Evolutionary conservation across 257 asterid genomes (phyloP).

Genomic region (Catharanthus roseus): DNA sequence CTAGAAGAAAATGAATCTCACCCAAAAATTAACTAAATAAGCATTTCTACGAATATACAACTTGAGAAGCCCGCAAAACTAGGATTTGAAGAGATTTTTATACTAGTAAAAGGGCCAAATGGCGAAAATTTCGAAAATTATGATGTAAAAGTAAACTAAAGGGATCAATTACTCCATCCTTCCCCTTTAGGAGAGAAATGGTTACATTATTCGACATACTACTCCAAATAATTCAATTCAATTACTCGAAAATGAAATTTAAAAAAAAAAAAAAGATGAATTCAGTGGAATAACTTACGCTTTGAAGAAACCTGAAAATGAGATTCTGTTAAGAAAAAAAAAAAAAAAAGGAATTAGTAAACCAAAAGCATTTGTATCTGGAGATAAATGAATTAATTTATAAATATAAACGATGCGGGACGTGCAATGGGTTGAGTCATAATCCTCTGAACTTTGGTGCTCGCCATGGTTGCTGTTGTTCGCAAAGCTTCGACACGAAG

Average conservation of each 20-base stretch:
- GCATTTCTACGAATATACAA: not conserved
- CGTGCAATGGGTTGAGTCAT: conserved; percentile 64
- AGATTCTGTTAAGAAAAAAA: conserved; percentile 38
- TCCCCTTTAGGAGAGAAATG: no score
- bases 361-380: not conserved
- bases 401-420: not conserved
- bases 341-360: conserved; percentile 1
- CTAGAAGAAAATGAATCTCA: not conserved
- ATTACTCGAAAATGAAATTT: not conserved
- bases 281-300: conserved; percentile 30
- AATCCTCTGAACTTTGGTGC: conserved; percentile 60
- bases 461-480: conserved; percentile 40
- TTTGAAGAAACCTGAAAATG: conserved; percentile 62
- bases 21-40: not conserved
- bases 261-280: not conserved
- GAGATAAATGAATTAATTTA: not conserved
- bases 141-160: not conserved
- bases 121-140: not conserved
- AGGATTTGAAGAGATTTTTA: not conserved
- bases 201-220: not conserved
- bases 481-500: no score
- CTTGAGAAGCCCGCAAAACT: not conserved
- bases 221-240: not conserved
- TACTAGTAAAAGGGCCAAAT: not conserved
- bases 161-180: not conserved